A percentile compares a stretch with the other conserved stretches of the same genome.
Conservation (phyloP, 768 basidiomycete genomes). For the Hydnomerulius pinastri region DNA sequence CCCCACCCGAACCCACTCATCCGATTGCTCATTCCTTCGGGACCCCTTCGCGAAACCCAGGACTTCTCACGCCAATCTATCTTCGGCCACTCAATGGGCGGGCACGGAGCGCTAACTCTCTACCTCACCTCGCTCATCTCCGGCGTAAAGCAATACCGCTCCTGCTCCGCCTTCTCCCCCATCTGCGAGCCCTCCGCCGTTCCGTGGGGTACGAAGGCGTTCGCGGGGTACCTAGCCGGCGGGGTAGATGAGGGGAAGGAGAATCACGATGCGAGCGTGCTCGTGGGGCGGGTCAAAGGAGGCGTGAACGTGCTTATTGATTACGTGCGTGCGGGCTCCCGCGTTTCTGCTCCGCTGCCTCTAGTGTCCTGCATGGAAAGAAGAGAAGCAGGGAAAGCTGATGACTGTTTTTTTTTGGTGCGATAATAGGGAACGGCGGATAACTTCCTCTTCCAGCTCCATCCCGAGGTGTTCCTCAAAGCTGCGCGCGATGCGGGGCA, state of each 20-base stretch:
- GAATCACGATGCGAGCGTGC: constrained; percentile 82
- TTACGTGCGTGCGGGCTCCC: constrained; percentile 54
- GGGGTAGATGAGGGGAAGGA: constrained; percentile 74
- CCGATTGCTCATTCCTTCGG: background rate
- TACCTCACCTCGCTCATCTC: constrained; percentile 69
- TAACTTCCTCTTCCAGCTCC: constrained; percentile 83
- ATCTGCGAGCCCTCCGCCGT: constrained; percentile 84
- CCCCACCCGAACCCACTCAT: background rate
- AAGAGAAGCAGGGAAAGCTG: background rate
- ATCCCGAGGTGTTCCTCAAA: constrained; percentile 85
- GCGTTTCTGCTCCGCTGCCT: background rate
- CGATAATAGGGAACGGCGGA: constrained; percentile 69
- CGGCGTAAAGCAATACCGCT: constrained; percentile 69
- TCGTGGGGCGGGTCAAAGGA: constrained; percentile 63
- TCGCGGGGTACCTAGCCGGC: constrained; percentile 78
- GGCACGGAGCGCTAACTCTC: constrained; percentile 90
- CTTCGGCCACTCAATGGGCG: constrained; percentile 97
- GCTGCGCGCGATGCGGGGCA: constrained; percentile 76
- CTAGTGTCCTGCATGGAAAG: background rate
- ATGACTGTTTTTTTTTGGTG: background rate
- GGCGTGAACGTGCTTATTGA: constrained; percentile 83
- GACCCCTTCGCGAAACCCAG: too few relatives aligned
- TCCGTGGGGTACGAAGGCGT: constrained; percentile 93
- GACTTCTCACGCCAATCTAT: constrained; percentile 85
- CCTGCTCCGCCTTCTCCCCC: constrained; percentile 87